Percentiles rank a stretch among this genome's conserved stretches.
phyloP scores from a whole-genome alignment of 139 green algal genomes.

The Chlorella sp. region DNA sequence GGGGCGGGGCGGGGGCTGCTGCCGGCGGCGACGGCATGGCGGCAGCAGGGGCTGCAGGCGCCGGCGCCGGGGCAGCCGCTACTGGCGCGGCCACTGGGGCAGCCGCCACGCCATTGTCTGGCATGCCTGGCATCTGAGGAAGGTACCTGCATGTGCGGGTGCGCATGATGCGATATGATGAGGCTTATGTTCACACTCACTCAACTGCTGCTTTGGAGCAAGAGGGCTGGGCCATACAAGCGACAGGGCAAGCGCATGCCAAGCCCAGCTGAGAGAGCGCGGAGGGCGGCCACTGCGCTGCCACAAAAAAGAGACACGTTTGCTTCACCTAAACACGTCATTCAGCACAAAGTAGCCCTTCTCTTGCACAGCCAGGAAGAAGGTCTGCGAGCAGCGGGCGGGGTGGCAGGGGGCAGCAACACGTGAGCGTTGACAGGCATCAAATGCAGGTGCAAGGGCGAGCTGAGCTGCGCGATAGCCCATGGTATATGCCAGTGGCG shows the following conservation, averaged over 20 bases:
- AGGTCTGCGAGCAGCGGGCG: conserved; percentile 64
- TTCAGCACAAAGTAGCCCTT: conserved; percentile 94
- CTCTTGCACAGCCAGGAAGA: conserved; percentile 92
- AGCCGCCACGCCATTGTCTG: neutral
- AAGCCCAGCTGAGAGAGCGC: too few relatives aligned
- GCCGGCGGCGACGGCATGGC: neutral
- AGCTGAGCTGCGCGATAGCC: too few relatives aligned
- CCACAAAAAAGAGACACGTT: neutral
- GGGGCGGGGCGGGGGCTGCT: neutral
- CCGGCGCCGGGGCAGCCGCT: neutral
- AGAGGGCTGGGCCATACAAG: too few relatives aligned
- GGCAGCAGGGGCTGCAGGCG: neutral
- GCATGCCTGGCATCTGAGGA: neutral
- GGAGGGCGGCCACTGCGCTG: too few relatives aligned
- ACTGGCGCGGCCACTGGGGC: neutral
- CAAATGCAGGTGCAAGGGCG: too few relatives aligned
- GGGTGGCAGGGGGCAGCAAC: too few relatives aligned
- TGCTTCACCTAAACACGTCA: conserved; percentile 80
- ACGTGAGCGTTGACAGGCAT: too few relatives aligned
- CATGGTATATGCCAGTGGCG: too few relatives aligned
- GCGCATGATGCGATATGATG: too few relatives aligned
- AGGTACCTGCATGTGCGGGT: conserved; percentile 12
- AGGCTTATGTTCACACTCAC: too few relatives aligned
- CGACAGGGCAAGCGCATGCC: too few relatives aligned
- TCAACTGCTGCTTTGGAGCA: too few relatives aligned